phyloP scores from a whole-genome alignment of 208 protist species.

The Trypanosoma vivax region DNA sequence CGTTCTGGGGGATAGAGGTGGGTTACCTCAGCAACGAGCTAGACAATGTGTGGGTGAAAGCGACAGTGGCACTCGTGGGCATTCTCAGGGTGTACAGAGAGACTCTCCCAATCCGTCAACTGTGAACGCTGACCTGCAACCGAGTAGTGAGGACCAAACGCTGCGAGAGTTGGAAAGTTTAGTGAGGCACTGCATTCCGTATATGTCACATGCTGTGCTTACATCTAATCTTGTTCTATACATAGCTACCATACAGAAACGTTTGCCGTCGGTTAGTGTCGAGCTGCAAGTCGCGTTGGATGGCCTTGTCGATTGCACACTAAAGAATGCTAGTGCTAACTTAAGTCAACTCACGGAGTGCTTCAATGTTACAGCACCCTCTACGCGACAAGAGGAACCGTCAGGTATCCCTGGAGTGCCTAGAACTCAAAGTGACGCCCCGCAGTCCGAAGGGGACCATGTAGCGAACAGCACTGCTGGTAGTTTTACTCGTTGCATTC shows the following conservation, averaged over 20 bases:
- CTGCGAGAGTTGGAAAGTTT: slow-evolving; percentile 46
- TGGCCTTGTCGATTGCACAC: slow-evolving; percentile 60
- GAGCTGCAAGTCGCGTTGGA: slow-evolving; percentile 64
- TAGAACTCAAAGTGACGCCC: neutral
- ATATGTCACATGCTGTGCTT: slow-evolving; percentile 54
- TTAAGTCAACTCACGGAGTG: neutral
- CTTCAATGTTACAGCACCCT: neutral
- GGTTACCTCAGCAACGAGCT: no score
- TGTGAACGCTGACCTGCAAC: neutral
- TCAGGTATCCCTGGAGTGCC: no score
- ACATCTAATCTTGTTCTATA: slow-evolving; percentile 56
- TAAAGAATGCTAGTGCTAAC: slow-evolving; percentile 32
- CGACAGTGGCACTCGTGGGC: no score
- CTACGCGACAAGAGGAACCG: no score
- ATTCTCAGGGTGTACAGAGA: neutral
- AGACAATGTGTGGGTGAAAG: no score
- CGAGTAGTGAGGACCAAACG: neutral
- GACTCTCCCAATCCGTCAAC: neutral
- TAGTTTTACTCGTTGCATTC: no score
- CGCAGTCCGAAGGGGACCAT: slow-evolving; percentile 24
- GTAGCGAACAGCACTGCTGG: no score
- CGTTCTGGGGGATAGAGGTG: no score
- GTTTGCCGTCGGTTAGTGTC: slow-evolving; percentile 32
- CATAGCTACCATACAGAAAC: slow-evolving; percentile 41
- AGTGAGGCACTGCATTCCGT: slow-evolving; percentile 62